Evolutionary conservation across 192 early-diverging fungal genomes (phyloP).

Genomic region (Coemansia sp.): DNA sequence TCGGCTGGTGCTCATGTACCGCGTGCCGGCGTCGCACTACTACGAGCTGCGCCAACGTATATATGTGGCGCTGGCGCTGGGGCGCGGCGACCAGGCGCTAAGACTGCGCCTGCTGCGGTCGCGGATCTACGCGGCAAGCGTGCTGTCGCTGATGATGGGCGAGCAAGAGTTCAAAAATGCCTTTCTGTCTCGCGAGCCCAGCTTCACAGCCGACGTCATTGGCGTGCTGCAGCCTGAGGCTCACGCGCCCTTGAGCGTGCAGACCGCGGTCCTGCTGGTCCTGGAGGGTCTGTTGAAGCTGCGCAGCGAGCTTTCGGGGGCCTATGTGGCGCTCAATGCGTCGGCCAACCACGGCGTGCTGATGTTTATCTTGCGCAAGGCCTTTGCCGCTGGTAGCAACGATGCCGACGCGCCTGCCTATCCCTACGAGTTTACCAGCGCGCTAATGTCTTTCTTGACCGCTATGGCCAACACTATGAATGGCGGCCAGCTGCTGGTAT

Average conservation of each 20-base stretch:
- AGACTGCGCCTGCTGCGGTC: slow-evolving; percentile 68
- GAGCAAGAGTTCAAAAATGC: slow-evolving; percentile 63
- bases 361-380: slow-evolving; percentile 78
- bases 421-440: slow-evolving; percentile 77
- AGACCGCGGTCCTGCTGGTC: slow-evolving; percentile 79
- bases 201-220: slow-evolving; percentile 77
- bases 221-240: slow-evolving; percentile 75
- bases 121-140: slow-evolving; percentile 77
- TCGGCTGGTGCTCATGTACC: slow-evolving; percentile 66
- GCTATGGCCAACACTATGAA: slow-evolving; percentile 78
- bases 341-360: slow-evolving; percentile 92
- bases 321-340: slow-evolving; percentile 85
- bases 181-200: slow-evolving; percentile 87
- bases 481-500: slow-evolving; percentile 88
- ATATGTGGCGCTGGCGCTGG: slow-evolving; percentile 69
- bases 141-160: slow-evolving; percentile 67
- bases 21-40: slow-evolving; percentile 71
- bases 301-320: slow-evolving; percentile 73
- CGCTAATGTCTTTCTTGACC: slow-evolving; percentile 76
- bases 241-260: slow-evolving; percentile 67
- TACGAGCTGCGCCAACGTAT: slow-evolving; percentile 83
- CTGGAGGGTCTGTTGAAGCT: slow-evolving; percentile 85
- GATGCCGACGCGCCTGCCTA: slow-evolving; percentile 27
- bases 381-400: slow-evolving; percentile 58
- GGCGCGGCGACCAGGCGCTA: slow-evolving; percentile 34